Evolutionary conservation across 2,329 filamentous ascomycete genomes (phyloP).

Genomic region (Hypomyces rosellus): DNA sequence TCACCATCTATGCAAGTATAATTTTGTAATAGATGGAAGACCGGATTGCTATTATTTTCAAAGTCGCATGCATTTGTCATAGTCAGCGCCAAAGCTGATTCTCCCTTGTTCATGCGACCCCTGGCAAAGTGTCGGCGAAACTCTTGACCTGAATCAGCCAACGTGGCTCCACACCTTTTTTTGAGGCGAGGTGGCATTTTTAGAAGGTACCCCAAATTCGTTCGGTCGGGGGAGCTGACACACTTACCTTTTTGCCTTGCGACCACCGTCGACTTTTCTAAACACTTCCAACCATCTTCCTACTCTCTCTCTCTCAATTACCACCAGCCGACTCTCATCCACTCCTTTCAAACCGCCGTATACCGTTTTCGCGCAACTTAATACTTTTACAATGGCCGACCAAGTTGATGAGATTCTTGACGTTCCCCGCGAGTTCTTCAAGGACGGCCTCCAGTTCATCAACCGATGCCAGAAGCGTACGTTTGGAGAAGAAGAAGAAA

Average conservation of each 20-base stretch:
- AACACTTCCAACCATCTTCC: no score
- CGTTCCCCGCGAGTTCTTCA: slow-evolving; percentile 59
- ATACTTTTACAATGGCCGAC: slow-evolving; percentile 51
- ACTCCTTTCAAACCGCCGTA: no score
- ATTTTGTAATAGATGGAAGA: no score
- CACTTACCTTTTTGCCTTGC: slow-evolving; percentile 1
- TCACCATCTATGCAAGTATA: no score
- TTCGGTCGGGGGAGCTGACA: neutral
- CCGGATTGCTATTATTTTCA: no score
- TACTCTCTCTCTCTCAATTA: no score
- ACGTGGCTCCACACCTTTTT: neutral
- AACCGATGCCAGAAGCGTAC: slow-evolving; percentile 57
- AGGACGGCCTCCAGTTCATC: slow-evolving; percentile 55
- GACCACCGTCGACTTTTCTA: neutral
- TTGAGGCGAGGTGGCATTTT: slow-evolving; percentile 14
- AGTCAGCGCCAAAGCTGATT: no score
- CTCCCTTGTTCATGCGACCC: no score
- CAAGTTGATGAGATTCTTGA: slow-evolving; percentile 66
- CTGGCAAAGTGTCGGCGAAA: slow-evolving; percentile 7
- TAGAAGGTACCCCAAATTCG: slow-evolving; percentile 1
- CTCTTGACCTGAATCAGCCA: neutral
- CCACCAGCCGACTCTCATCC: no score
- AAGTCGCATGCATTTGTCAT: no score
- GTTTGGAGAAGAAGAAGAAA: slow-evolving; percentile 17
- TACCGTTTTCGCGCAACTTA: neutral